A percentile compares a stretch with the other conserved stretches of the same genome.
phyloP scores from a whole-genome alignment of 805 yeast genomes.

The Limtongia smithiae region DNA sequence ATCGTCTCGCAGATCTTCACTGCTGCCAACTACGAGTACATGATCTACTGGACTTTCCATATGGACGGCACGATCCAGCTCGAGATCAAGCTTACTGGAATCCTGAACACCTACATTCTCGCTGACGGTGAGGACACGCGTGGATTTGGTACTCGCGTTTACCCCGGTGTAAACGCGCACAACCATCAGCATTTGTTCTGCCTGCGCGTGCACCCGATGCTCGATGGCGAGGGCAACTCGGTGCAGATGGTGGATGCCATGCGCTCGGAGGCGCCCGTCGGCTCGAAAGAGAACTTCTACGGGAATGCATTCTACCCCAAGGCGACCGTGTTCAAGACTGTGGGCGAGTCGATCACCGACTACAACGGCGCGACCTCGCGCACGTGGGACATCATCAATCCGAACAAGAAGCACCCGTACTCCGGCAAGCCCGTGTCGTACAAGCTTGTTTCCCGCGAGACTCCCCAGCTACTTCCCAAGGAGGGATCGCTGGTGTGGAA shows the following conservation, averaged over 20 bases:
- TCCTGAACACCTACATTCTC: constrained; percentile 67
- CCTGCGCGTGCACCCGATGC: constrained; percentile 72
- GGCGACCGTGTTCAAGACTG: constrained; percentile 63
- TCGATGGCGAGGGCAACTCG: constrained; percentile 77
- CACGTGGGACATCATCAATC: constrained; percentile 77
- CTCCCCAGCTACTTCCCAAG: constrained; percentile 69
- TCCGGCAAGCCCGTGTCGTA: constrained; percentile 74
- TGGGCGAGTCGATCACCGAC: constrained; percentile 54
- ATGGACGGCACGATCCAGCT: constrained; percentile 81
- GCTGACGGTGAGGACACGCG: constrained; percentile 63
- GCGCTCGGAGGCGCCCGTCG: constrained; percentile 56
- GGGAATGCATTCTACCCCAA: constrained; percentile 74
- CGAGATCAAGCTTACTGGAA: constrained; percentile 78
- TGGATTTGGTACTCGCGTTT: constrained; percentile 78
- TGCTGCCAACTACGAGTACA: constrained; percentile 82
- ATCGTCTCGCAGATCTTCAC: constrained; percentile 78
- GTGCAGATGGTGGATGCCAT: constrained; percentile 64
- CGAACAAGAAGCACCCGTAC: constrained; percentile 59
- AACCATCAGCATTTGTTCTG: constrained; percentile 83
- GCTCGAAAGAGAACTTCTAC: constrained; percentile 66
- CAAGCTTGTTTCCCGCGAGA: constrained; percentile 71
- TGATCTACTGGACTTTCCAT: constrained; percentile 77
- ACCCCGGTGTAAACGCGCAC: constrained; percentile 78
- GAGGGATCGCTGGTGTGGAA: constrained; percentile 70
- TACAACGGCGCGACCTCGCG: constrained; percentile 61